Percentiles rank a stretch among this genome's conserved stretches.
Evolutionary conservation across 2,329 filamentous ascomycete species (phyloP).

Genomic region (Didymella glomerata): DNA sequence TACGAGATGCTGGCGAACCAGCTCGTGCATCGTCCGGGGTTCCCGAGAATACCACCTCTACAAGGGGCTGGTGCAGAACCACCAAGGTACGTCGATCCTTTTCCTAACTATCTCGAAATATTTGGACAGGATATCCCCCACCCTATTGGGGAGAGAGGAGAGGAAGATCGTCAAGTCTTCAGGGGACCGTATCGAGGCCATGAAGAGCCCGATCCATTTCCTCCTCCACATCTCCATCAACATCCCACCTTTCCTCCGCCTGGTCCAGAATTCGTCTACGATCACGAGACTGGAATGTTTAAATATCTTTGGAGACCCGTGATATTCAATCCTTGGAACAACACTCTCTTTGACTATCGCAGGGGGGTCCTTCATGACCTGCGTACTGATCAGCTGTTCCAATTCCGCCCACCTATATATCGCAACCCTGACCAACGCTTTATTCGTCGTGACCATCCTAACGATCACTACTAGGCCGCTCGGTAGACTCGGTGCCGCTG

Average conservation of each 20-base stretch:
- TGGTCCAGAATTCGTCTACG: background rate
- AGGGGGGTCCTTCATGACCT: background rate
- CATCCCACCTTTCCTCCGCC: background rate
- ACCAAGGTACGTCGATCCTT: slow-evolving; percentile 8
- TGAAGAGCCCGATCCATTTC: background rate
- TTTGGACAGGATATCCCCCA: background rate
- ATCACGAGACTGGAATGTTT: background rate
- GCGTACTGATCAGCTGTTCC: background rate
- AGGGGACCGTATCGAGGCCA: background rate
- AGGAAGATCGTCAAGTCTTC: background rate
- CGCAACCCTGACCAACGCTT: background rate
- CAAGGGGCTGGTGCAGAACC: background rate
- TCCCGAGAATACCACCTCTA: background rate
- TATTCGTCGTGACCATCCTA: background rate
- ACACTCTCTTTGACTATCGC: background rate
- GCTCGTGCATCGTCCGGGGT: slow-evolving; percentile 20
- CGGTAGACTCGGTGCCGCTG: background rate
- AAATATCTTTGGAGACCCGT: background rate
- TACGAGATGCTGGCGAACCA: slow-evolving; percentile 34
- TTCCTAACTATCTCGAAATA: background rate
- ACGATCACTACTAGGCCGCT: slow-evolving; percentile 5
- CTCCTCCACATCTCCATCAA: background rate
- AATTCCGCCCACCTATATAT: background rate
- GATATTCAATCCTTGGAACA: background rate
- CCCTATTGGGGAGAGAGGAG: background rate